Evolutionary conservation across 805 yeast genomes (phyloP).

Genomic region (Ogataea ramenticola): DNA sequence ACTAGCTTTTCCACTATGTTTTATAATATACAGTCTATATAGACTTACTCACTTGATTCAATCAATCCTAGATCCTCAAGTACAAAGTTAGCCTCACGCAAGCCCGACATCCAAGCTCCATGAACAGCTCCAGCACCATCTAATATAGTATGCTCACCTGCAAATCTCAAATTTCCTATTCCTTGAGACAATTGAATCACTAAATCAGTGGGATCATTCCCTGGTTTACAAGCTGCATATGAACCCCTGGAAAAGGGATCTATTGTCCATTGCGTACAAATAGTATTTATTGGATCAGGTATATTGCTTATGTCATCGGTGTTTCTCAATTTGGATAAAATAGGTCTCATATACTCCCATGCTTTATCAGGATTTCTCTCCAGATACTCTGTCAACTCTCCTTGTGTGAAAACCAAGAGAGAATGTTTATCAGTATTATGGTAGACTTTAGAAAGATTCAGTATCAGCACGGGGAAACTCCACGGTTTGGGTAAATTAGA

Average conservation of each 20-base stretch:
- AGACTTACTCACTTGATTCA: not conserved
- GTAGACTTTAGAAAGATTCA: slow-evolving; percentile 48
- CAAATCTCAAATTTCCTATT: slow-evolving; percentile 56
- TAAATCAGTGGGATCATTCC: slow-evolving; percentile 61
- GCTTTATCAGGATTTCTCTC: slow-evolving; percentile 44
- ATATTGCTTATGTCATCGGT: slow-evolving; percentile 16
- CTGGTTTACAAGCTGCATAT: slow-evolving; percentile 63
- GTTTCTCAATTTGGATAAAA: slow-evolving; percentile 27
- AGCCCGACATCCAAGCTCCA: slow-evolving; percentile 77
- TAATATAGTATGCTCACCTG: slow-evolving; percentile 82
- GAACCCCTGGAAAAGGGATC: slow-evolving; percentile 81
- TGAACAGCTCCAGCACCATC: slow-evolving; percentile 92
- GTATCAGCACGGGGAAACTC: slow-evolving; percentile 53
- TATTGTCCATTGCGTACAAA: slow-evolving; percentile 67
- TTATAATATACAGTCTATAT: not conserved
- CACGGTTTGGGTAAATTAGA: slow-evolving; percentile 36
- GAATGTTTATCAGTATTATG: slow-evolving; percentile 32
- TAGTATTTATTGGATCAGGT: slow-evolving; percentile 30
- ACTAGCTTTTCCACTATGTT: too few species aligned
- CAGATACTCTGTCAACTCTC: slow-evolving; percentile 60
- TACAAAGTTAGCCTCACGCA: slow-evolving; percentile 21
- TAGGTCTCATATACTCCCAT: slow-evolving; percentile 54
- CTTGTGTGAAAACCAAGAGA: slow-evolving; percentile 61
- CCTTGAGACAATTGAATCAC: slow-evolving; percentile 59
- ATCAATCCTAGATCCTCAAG: slow-evolving; percentile 14